Base-by-base conservation (phyloP, 345 rosid species). In the Syzygium oleosum region DNA sequence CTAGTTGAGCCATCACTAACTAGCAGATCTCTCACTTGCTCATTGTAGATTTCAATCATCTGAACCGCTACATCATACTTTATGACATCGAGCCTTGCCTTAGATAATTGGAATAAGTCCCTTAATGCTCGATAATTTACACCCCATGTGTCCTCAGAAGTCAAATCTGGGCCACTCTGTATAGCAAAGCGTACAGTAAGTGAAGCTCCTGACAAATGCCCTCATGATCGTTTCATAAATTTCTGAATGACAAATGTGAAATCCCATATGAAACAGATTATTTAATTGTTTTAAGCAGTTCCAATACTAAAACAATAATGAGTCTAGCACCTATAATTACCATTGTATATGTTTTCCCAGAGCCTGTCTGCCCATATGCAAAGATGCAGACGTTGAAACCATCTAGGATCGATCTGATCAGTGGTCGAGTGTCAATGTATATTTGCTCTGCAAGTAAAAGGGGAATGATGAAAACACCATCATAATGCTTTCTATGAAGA, bases 331-430 rank as follows among this genome's bases (percentile, higher is more conserved):
- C 56, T 52, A 14, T 85, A 63, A 59, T 89, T 94, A 98, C 99
- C 99, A 98, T 98, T 16, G 99, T 98, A 89, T 95, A 96, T 65
- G 99, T 98, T 91, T 98, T 98, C 88, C 99, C 99, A 21, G 99
- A 97, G 88, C 99, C 99, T 29, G 99, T 97, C 94, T 97, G 99
- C 85, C 99, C 99, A 90, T 97, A 97, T 31, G 99, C 99, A 51
- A 97, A 97, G 86, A 97, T 96, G 90, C 99, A 97, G 63, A 96
- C 99, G 90, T 97, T 97, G 88, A 89, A 97, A 83, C 99, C 99
- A 87, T 97, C 99, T 4, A 97, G 95, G 56, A 97, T 97, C 5
- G 99, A 96, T 89, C 99, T 91, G 88, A 97, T 87, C 88, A 97
- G 89, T 0, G 99, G 98, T 86, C 90, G 98, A 86, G 99, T 96